Percentiles rank a stretch among this genome's conserved stretches.
Evolutionary conservation across 352 stramenopile species (phyloP).

Genomic region (Phytophthora lateralis): DNA sequence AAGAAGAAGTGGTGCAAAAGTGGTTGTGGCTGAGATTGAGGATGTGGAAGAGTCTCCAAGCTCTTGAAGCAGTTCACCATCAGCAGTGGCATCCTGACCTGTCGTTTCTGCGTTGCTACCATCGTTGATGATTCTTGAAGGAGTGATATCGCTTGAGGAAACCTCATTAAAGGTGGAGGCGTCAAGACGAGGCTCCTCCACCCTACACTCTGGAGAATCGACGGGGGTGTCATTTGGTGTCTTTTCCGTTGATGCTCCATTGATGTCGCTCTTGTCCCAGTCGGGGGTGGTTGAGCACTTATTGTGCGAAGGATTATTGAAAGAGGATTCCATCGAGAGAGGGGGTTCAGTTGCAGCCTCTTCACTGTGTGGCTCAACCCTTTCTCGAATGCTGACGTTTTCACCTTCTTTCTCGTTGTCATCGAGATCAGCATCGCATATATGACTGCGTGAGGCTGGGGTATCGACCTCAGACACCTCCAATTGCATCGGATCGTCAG

Average conservation of each 20-base stretch:
- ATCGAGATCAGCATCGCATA: not conserved
- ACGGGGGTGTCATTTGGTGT: not conserved
- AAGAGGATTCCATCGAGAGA: not conserved
- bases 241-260: too few species aligned
- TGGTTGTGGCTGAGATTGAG: not conserved
- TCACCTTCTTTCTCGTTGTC: not conserved
- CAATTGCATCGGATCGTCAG: not conserved
- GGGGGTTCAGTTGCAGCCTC: not conserved
- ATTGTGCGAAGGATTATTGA: not conserved
- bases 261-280: not conserved
- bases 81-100: not conserved
- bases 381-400: not conserved
- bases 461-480: not conserved
- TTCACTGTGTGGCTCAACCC: not conserved
- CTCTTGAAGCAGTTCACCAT: not conserved
- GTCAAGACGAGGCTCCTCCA: not conserved
- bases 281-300: not conserved
- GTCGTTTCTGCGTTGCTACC: not conserved
- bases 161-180: not conserved
- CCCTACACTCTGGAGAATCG: not conserved
- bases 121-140: not conserved
- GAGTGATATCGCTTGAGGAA: not conserved
- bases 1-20: conserved; percentile 9
- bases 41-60: not conserved
- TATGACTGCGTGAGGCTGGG: not conserved